A percentile compares a stretch with the other conserved stretches of the same genome.
These are phyloP conservation scores for Gleditsia sinensis DNA, from an alignment of 306 rosid genomes.

Conservation along the genomic window DNA sequence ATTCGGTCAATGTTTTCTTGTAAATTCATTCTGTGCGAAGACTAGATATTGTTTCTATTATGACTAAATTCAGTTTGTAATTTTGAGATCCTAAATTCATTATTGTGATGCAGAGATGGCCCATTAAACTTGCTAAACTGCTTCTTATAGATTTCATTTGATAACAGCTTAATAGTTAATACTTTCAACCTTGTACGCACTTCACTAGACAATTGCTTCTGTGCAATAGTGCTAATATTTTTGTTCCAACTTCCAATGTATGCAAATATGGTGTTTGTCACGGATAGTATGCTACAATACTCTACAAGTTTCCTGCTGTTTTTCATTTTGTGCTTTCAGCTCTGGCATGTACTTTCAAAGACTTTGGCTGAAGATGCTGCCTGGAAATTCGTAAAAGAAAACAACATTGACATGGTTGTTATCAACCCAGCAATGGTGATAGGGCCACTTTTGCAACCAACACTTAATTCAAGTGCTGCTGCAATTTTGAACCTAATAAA, in stretches of 20 bases:
- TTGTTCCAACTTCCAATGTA: slow-evolving; percentile 1
- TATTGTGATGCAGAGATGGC: not conserved
- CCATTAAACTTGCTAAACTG: slow-evolving; percentile 21
- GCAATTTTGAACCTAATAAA: slow-evolving; percentile 55
- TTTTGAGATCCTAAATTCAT: not conserved
- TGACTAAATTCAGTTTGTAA: not conserved
- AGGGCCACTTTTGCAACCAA: slow-evolving; percentile 84
- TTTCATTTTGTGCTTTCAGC: slow-evolving; percentile 42
- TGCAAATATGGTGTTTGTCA: not conserved
- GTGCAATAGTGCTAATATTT: not conserved
- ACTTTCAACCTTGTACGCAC: not conserved
- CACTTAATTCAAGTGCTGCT: slow-evolving; percentile 68
- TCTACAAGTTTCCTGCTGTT: slow-evolving; percentile 9
- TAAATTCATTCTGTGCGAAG: not conserved
- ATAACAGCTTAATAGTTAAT: not conserved
- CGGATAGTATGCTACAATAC: not conserved
- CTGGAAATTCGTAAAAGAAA: slow-evolving; percentile 78
- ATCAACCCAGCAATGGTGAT: slow-evolving; percentile 77
- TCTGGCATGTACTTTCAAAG: slow-evolving; percentile 82
- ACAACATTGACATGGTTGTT: slow-evolving; percentile 72
- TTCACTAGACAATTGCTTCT: not conserved
- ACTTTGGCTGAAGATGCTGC: slow-evolving; percentile 90
- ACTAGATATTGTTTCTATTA: not conserved
- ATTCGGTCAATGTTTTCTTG: not conserved
- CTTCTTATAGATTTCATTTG: not conserved